Evolutionary conservation across 306 rosid genomes (phyloP).

Genomic region (Vigna hirtella): DNA sequence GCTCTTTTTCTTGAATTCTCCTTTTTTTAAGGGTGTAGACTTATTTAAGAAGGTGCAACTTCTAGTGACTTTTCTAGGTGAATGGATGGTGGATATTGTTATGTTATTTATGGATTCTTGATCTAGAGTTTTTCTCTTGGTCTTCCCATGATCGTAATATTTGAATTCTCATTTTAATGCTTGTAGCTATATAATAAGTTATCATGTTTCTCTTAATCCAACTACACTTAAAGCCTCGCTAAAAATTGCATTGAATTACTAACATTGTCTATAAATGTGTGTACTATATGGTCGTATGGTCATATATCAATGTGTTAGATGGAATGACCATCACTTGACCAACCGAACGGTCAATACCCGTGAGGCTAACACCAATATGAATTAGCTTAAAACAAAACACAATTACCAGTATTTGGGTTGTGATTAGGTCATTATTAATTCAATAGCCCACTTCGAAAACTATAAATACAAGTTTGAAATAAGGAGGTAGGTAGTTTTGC

Average conservation of each 20-base stretch:
- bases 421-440: too few relatives aligned
- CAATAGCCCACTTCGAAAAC: too few relatives aligned
- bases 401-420: too few relatives aligned
- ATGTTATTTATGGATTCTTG: background rate
- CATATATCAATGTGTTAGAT: too few relatives aligned
- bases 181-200: constrained; percentile 25
- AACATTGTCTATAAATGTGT: constrained; percentile 44
- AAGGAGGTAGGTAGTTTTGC: too few relatives aligned
- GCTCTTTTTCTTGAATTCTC: too few relatives aligned
- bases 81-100: constrained; percentile 9
- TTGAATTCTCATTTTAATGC: constrained; percentile 29
- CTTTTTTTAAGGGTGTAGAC: background rate
- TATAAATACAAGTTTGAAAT: too few relatives aligned
- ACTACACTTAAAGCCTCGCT: constrained; percentile 20
- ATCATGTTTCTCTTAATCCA: background rate
- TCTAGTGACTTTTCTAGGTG: constrained; percentile 23
- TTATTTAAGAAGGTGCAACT: constrained; percentile 19
- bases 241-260: constrained; percentile 9
- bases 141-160: constrained; percentile 10
- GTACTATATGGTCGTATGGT: too few relatives aligned
- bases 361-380: too few relatives aligned
- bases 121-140: background rate
- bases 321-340: too few relatives aligned
- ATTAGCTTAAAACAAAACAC: too few relatives aligned
- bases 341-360: too few relatives aligned